Evolutionary conservation across 2,329 filamentous ascomycete genomes (phyloP), one percentile per base, ranked within the genome.

Genomic region (Arthrobotrys sinensis): DNA sequence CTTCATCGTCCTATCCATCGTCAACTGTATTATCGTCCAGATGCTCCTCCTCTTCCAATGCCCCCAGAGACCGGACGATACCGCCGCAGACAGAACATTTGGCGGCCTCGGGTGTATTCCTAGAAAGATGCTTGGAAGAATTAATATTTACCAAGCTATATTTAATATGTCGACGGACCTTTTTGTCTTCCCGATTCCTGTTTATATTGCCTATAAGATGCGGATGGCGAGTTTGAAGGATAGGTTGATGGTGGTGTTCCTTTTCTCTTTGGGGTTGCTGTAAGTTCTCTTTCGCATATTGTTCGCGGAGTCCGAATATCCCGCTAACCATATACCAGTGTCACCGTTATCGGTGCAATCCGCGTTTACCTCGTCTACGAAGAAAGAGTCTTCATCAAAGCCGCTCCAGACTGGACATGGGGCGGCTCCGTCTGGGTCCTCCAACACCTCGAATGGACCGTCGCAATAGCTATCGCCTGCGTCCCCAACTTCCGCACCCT

Each of bases 201-300:
- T 77, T 50, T 77, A 77, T 53, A 77, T 77, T 38, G 73, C 73
- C 3, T 77, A 77, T 40, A 77, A 77, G 19, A 77, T 77, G 73
- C 64, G 73, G 24, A 77, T 77, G 73, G 73, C 73, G 48, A 77
- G 73, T 45, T 65, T 77, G 57, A 77, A 77, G 52, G 73, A 77
- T 52, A 62, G 73, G n/a, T 55, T 77, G 60, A 77, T 77, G 73
- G 73, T 77, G 16, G 73, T 77, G 34, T 77, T 77, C 40, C 57
- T 77, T 28, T 77, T 77, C 43, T 77, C 73, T 14, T 48, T 77
- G 28, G 73, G 73, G 24, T 40, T 77, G 55, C 73, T 77, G 73
- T 77, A 63, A 77, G 73, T 77, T 28, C 24, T 28, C 24, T 28
- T 28, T 28, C 12, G 28, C n/a, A 2, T 45, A 24, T 50, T 8